Evolutionary conservation across 768 basidiomycete genomes (phyloP), one percentile per base, ranked within the genome.

Genomic region (Lenzites betulinus): DNA sequence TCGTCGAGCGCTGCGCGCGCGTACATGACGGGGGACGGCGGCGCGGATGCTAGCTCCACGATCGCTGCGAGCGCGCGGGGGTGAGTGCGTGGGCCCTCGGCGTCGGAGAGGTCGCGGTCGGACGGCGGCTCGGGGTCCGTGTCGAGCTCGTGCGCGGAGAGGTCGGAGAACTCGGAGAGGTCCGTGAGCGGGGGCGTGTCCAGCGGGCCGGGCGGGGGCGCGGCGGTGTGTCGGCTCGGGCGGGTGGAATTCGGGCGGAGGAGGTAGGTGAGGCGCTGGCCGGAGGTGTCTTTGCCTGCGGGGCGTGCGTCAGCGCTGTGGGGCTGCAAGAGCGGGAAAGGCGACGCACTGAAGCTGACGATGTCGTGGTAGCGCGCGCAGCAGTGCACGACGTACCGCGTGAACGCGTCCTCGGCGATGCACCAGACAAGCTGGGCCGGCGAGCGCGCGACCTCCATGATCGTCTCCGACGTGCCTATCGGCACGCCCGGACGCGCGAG

Each of bases 381-480:
- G 64, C 91, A 93, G 64, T 94, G 92, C 7, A 93, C 85, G 47
- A 93, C 83, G 66, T 90, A 93, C 33, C 92, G 81, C 28, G 88
- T 85, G 75, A 92, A 93, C 0, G 85, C 78, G 67, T 91, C 88
- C 58, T 88, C 81, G 6, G 77, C 67, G 60, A 88, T 84, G n/a
- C 76, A 79, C 92, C 92, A 93, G 4, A 92, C 79, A 20, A 93
- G 78, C 69, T 86, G 82, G 12, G 83, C 73, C 0, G 88, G 84
- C 7, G 86, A 86, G 23, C 89, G 76, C 4, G 79, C 80, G 13
- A 93, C 77, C 67, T 93, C 90, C n/a, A 75, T 73, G 25, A 93
- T 81, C 11, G 79, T 76, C 7, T 79, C 79, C 42, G 79, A 81
- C 26, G 75, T 76, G 9, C 83, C 84, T 26, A 92, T 71, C 0